Evolutionary conservation across 2,329 filamentous ascomycete genomes (phyloP), one percentile per base, ranked within the genome.

Genomic region (Endoconidiophora polonica): DNA sequence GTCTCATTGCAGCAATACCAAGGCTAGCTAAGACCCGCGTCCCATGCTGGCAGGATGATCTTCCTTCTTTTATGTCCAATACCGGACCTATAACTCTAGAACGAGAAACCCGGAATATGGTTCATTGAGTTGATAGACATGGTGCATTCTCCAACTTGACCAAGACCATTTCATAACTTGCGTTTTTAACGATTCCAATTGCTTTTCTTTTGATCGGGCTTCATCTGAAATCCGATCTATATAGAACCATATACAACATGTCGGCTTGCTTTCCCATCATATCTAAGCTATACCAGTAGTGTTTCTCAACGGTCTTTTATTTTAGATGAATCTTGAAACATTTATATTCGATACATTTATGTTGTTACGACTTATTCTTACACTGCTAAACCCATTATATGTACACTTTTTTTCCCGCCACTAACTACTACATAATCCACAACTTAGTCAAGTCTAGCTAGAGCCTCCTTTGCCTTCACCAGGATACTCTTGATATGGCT

Each of bases 401-500:
- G 43, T 49, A 33, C 37, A 44, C 44, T 36, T 44, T 36, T 37
- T 40, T 50, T 29, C 12, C 20, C 41, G 22, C 24, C 23, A 33
- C 23, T 22, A 40, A 39, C 29, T 24, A 23, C 20, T 46, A 26
- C 29, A 29, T 14, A 10, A 33, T 33, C 12, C 6, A 16, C 33
- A n/a, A 2, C 18, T 24, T 40, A 45, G 5, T 33, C 22, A 10
- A 49, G 36, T 20, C 38, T 47, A 14, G 38, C 37, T n/a, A 77
- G 61, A 10, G 71, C 67, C 46, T 72, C 65, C 55, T 70, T 64
- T 2, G 73, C 74, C 58, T 63, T 67, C n/a, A 61, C 59, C 5
- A 77, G 63, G 23, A 76, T 16, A 20, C 14, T 33, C 24, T 18
- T 65, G 6, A 68, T 66, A 53, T 59, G 63, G n/a, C 58, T 58